phyloP scores from a whole-genome alignment of 2,329 filamentous ascomycete genomes.

The Sclerotinia glacialis region DNA sequence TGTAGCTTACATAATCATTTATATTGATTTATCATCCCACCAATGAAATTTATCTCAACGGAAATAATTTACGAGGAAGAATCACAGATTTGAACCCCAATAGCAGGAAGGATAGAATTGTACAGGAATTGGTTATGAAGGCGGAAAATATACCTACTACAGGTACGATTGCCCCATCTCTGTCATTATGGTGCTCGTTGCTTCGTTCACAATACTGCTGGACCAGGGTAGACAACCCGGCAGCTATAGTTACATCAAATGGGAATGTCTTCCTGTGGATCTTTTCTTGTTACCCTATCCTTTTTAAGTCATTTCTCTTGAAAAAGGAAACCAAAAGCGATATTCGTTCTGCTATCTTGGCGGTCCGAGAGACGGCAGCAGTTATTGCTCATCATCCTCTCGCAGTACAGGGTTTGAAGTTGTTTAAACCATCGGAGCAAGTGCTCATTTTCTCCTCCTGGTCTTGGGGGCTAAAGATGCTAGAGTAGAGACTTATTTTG shows the following conservation, averaged over 20 bases:
- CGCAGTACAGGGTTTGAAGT: neutral
- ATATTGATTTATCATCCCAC: neutral
- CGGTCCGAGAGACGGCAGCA: neutral
- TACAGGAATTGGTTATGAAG: neutral
- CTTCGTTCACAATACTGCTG: neutral
- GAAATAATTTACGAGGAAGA: neutral
- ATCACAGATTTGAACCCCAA: neutral
- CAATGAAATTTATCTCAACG: slow-evolving; percentile 12
- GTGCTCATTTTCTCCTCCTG: neutral
- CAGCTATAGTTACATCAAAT: neutral
- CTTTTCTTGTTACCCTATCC: neutral
- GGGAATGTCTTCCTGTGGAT: neutral
- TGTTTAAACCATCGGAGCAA: neutral
- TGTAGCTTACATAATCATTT: neutral
- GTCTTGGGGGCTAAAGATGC: neutral
- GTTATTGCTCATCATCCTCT: neutral
- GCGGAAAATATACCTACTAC: neutral
- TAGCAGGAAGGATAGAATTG: neutral
- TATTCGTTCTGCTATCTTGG: neutral
- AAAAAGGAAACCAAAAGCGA: neutral
- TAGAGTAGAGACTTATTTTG: neutral
- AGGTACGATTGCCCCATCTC: neutral
- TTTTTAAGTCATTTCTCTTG: neutral
- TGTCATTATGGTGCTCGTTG: neutral
- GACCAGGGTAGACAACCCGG: neutral